Evolutionary conservation across 2,329 filamentous ascomycete genomes (phyloP), one percentile per base, ranked within the genome.

Genomic region (Alternaria infectoria): DNA sequence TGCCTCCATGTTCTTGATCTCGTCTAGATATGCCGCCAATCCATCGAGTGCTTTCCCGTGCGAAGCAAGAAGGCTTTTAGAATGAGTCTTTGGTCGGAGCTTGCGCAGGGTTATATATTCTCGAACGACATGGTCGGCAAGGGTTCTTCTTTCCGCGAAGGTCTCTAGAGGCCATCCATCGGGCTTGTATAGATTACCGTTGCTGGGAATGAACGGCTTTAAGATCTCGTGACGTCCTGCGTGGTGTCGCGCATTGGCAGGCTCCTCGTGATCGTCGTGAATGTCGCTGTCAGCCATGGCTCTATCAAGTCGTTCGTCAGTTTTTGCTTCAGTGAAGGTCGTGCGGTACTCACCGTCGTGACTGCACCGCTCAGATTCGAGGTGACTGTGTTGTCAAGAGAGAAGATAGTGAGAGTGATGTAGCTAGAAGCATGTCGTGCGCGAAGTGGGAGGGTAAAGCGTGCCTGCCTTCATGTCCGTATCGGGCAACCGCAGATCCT

Each of bases 361-460:
- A 3, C 8, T 10, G 32, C 32, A 10, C 15, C 15, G 32, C 32
- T 6, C 21, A 23, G 21, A 23, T 23, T 5, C 21, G 21, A 23
- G 21, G 5, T 23, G 5, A 5, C 4, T 23, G 4, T 23, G 21
- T 6, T 36, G 32, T 36, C 32, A 9, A 36, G 32, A 5, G 13
- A n/a, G 32, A 0, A 0, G 15, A 1, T 0, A n/a, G 15, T 36
- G 15, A 36, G 15, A 36, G 2, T 4, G 32, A 2, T 36, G 15
- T n/a, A 2, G 15, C 32, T 3, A n/a, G 32, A 9, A n/a, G 2
- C 15, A n/a, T 36, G 2, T 36, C 7, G 36, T 40, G 36, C 36
- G 36, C 36, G 36, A 3, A 40, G 36, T 40, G 15, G 15, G 4
- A 40, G 32, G 32, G 30, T 30, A 30, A 30, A 30, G 28, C 28